These are phyloP conservation scores for Periglandula ipomoeae DNA, from an alignment of 2,329 filamentous ascomycete genomes.

Conservation along the genomic window DNA sequence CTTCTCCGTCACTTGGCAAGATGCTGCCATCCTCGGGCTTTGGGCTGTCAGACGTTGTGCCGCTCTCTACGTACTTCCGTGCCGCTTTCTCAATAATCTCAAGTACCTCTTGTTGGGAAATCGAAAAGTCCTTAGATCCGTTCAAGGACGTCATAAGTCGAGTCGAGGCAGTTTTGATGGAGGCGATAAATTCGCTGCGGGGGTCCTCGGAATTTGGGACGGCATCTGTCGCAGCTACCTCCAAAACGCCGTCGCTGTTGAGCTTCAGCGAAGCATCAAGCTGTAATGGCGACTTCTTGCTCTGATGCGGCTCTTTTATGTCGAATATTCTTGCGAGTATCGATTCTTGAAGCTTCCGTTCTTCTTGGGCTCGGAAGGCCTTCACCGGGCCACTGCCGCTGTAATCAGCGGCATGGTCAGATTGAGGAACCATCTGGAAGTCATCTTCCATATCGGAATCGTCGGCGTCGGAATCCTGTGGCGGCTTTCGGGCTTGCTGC, in stretches of 20 bases:
- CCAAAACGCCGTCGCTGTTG: constrained; percentile 9
- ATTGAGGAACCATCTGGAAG: constrained; percentile 34
- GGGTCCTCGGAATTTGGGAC: constrained; percentile 14
- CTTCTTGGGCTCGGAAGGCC: constrained; percentile 39
- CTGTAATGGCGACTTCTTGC: constrained; percentile 25
- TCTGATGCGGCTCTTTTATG: constrained; percentile 29
- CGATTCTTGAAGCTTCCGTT: constrained; percentile 44
- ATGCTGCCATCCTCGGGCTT: background rate
- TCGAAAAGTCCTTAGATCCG: constrained; percentile 24
- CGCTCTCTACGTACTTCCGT: constrained; percentile 37
- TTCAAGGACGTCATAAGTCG: constrained; percentile 34
- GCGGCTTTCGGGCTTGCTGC: constrained; percentile 26
- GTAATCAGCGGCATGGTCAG: constrained; percentile 18
- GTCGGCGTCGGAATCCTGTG: constrained; percentile 31
- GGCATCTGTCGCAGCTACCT: constrained; percentile 3
- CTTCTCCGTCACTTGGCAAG: background rate
- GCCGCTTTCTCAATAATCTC: constrained; percentile 42
- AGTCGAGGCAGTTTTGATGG: constrained; percentile 30
- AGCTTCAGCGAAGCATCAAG: constrained; percentile 14
- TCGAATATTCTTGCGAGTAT: constrained; percentile 45
- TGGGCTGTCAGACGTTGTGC: background rate
- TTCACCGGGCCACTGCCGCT: constrained; percentile 35
- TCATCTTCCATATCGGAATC: constrained; percentile 48
- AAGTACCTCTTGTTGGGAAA: constrained; percentile 36
- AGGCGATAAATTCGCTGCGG: constrained; percentile 19